Evolutionary conservation across 163 green algal genomes (phyloP).

Genomic region (Dunaliella salina): DNA sequence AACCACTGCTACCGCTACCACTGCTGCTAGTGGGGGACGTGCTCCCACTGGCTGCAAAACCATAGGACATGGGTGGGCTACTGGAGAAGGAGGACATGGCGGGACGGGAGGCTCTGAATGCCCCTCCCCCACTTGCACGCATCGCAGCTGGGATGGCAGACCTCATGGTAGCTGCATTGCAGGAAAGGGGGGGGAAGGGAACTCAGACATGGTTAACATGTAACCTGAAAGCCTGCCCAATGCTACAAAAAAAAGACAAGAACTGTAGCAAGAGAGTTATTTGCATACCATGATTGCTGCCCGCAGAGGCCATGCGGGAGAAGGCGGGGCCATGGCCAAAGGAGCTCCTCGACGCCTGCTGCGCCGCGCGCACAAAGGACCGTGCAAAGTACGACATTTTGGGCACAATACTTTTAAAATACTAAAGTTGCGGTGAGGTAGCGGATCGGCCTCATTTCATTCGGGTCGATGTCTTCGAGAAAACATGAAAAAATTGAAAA

Average conservation of each 20-base stretch:
- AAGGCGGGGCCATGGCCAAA: background rate
- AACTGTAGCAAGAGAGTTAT: no score
- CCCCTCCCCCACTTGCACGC: background rate
- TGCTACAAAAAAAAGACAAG: no score
- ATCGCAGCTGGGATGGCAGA: constrained; percentile 1
- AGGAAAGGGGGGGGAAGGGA: no score
- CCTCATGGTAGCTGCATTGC: background rate
- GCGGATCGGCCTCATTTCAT: no score
- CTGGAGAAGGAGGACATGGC: background rate
- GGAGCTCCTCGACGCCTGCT: background rate
- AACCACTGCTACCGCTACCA: background rate
- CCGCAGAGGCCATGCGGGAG: background rate
- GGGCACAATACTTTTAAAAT: no score
- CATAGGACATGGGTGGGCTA: background rate
- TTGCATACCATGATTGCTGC: background rate
- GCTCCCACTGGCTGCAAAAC: constrained; percentile 4
- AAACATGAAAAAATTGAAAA: no score
- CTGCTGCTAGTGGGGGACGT: background rate
- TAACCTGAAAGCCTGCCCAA: no score
- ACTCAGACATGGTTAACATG: no score
- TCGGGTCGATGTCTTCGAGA: no score
- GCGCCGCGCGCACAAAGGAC: background rate
- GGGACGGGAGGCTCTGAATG: background rate
- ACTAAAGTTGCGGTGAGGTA: no score
- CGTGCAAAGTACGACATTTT: background rate